These are phyloP conservation scores for Hemerocallis citrina DNA, from an alignment of 106 monocot genomes.

Conservation along the genomic window DNA sequence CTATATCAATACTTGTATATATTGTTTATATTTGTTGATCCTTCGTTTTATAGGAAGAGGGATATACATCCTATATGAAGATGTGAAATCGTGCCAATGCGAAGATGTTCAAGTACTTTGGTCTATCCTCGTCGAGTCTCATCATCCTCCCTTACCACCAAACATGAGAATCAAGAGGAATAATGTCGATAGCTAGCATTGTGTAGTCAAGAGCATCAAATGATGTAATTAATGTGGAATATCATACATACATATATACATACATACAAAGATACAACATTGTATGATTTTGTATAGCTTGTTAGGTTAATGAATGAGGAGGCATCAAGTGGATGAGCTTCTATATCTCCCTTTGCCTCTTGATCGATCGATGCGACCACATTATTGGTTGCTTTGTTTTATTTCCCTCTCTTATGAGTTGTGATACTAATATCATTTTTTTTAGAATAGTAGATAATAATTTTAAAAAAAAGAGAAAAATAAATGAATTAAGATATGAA, in stretches of 20 bases:
- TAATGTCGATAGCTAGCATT: not conserved
- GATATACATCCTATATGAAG: constrained; percentile 86
- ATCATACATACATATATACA: too few species aligned
- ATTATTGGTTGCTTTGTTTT: too few species aligned
- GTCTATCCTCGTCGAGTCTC: constrained; percentile 88
- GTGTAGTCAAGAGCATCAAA: too few species aligned
- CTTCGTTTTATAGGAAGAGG: constrained; percentile 42
- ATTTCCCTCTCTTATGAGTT: too few species aligned
- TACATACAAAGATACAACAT: not conserved
- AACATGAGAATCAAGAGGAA: not conserved
- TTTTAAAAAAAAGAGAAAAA: too few species aligned
- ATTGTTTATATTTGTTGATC: not conserved
- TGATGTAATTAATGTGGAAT: too few species aligned
- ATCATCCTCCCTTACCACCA: constrained; percentile 14
- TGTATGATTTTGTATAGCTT: not conserved
- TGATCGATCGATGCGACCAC: too few species aligned
- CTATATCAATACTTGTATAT: too few species aligned
- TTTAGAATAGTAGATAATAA: too few species aligned
- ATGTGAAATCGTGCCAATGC: constrained; percentile 87
- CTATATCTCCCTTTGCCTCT: not conserved
- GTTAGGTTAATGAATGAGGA: not conserved
- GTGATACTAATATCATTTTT: too few species aligned
- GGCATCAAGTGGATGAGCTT: constrained; percentile 4
- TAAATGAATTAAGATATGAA: too few species aligned
- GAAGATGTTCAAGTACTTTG: constrained; percentile 89